Percentiles rank a stretch among this genome's conserved stretches.
Conservation (phyloP, 805 yeast genomes). For the Metschnikowia reukaufii region DNA sequence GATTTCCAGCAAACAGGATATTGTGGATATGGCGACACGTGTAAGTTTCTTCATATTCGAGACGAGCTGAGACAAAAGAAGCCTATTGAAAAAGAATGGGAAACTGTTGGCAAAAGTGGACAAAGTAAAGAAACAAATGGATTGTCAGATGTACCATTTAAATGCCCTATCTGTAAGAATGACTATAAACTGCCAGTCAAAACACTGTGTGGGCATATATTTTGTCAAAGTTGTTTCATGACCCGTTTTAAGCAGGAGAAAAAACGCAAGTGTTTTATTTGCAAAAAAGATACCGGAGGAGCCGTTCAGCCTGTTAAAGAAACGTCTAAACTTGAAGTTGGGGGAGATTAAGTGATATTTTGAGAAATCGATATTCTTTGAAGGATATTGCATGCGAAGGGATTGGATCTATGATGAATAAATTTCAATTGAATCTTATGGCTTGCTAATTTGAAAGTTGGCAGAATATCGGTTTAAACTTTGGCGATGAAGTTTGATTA, state of each 20-base stretch:
- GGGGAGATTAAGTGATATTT: not conserved
- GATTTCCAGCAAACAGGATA: constrained; percentile 89
- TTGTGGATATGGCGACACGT: constrained; percentile 96
- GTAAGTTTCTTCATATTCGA: constrained; percentile 89
- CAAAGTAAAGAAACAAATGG: constrained; percentile 1
- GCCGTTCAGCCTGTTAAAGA: constrained; percentile 50
- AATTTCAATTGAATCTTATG: no score
- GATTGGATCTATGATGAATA: no score
- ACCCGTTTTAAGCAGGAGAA: constrained; percentile 39
- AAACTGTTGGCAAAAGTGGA: constrained; percentile 31
- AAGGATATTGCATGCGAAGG: no score
- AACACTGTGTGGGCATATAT: constrained; percentile 63
- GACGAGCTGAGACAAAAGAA: constrained; percentile 77
- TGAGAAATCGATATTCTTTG: no score
- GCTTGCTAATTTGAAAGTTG: no score
- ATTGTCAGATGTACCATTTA: constrained; percentile 46
- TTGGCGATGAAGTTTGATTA: no score
- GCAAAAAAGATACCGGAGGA: constrained; percentile 63
- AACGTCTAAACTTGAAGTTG: not conserved
- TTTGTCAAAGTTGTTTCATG: constrained; percentile 63
- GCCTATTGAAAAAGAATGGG: constrained; percentile 73
- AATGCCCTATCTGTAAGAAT: constrained; percentile 59
- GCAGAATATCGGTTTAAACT: no score
- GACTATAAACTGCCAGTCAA: constrained; percentile 57
- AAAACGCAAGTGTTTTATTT: constrained; percentile 51